These are phyloP conservation scores for Cryphonectria japonica DNA, from an alignment of 2,329 filamentous ascomycete genomes.

Conservation along the genomic window DNA sequence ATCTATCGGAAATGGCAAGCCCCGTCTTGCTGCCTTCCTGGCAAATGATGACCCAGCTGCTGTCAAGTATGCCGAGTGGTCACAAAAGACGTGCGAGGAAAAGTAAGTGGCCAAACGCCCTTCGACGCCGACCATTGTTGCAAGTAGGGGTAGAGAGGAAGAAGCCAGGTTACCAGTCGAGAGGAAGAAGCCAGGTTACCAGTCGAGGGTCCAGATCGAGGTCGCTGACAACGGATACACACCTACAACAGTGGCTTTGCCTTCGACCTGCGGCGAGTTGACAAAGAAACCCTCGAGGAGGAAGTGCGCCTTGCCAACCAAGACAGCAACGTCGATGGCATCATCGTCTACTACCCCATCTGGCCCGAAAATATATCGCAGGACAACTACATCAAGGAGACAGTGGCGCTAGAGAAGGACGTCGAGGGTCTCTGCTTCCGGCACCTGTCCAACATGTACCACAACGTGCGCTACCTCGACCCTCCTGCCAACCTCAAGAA, in stretches of 20 bases:
- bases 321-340: constrained; percentile 77
- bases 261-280: constrained; percentile 82
- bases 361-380: constrained; percentile 79
- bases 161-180: not conserved
- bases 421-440: constrained; percentile 93
- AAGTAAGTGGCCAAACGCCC: constrained; percentile 72
- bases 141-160: not conserved
- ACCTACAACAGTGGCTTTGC: constrained; percentile 71
- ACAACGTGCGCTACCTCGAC: constrained; percentile 95
- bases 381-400: constrained; percentile 95
- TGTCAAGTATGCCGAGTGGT: constrained; percentile 94
- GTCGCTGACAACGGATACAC: constrained; percentile 18
- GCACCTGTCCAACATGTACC: constrained; percentile 99
- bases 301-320: constrained; percentile 83
- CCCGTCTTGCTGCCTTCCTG: constrained; percentile 82
- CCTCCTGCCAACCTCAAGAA: constrained; percentile 76
- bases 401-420: constrained; percentile 87
- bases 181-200: not conserved
- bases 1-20: constrained; percentile 50
- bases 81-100: constrained; percentile 92
- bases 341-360: constrained; percentile 98
- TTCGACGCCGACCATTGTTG: not conserved
- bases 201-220: not conserved
- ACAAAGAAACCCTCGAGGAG: constrained; percentile 89
- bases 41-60: constrained; percentile 91